Evolutionary conservation across 2,329 filamentous ascomycete species (phyloP).

Genomic region (Colletotrichum orchidophilum): DNA sequence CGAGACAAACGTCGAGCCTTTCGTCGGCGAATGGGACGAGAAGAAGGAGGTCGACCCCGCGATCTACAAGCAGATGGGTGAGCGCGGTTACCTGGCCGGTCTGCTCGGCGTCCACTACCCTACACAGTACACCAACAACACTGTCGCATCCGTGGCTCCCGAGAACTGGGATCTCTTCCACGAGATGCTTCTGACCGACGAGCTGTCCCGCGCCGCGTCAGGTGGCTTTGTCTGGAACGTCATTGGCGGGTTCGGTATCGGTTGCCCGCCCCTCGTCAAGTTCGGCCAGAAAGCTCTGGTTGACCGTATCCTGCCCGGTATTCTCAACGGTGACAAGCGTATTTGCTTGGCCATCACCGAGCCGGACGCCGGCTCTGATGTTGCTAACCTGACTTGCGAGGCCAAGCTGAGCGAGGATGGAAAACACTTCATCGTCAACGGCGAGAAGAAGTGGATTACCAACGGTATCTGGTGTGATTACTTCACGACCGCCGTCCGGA

Average conservation of each 20-base stretch:
- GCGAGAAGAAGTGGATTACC: slow-evolving; percentile 99
- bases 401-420: slow-evolving; percentile 94
- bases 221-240: slow-evolving; percentile 98
- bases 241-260: slow-evolving; percentile 96
- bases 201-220: slow-evolving; percentile 87
- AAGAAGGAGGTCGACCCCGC: slow-evolving; percentile 86
- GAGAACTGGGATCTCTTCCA: slow-evolving; percentile 99
- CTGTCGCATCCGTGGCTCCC: slow-evolving; percentile 79
- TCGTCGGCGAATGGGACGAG: slow-evolving; percentile 97
- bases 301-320: slow-evolving; percentile 87
- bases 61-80: slow-evolving; percentile 96
- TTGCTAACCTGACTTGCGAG: slow-evolving; percentile 94
- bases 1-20: slow-evolving; percentile 86
- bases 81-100: slow-evolving; percentile 91
- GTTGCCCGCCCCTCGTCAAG: slow-evolving; percentile 89
- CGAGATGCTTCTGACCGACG: slow-evolving; percentile 94
- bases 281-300: slow-evolving; percentile 88
- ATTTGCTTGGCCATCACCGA: slow-evolving; percentile 98
- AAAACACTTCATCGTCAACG: slow-evolving; percentile 99
- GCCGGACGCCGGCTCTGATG: slow-evolving; percentile 93
- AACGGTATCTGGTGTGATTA: slow-evolving; percentile 98
- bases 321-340: slow-evolving; percentile 91
- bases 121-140: slow-evolving; percentile 74
- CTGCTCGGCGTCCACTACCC: slow-evolving; percentile 87
- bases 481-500: slow-evolving; percentile 96